A percentile compares a stretch with the other conserved stretches of the same genome.
phyloP scores from a whole-genome alignment of 768 basidiomycete genomes.

The Cystofilobasidium ferigula region DNA sequence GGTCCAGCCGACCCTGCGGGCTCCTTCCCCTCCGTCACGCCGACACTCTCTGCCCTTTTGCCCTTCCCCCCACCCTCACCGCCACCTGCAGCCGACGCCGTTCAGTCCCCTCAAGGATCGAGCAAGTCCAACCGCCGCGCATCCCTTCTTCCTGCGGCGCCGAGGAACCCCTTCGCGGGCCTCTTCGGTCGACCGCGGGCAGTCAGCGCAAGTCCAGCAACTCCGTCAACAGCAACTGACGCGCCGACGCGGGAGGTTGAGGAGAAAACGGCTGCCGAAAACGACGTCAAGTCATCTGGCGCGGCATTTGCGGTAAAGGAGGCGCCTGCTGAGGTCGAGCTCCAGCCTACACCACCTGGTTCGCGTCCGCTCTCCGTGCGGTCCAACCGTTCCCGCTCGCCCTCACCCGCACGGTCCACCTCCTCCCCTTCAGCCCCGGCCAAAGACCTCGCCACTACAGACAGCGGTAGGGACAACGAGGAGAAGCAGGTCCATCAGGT shows the following conservation, averaged over 20 bases:
- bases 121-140: slow-evolving; percentile 8
- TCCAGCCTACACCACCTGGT: slow-evolving; percentile 19
- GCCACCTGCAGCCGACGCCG: background rate
- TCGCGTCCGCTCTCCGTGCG: slow-evolving; percentile 28
- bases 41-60: slow-evolving; percentile 15
- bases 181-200: slow-evolving; percentile 49
- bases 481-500: slow-evolving; percentile 33
- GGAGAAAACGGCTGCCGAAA: slow-evolving; percentile 34
- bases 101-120: background rate
- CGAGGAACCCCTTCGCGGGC: slow-evolving; percentile 59
- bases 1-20: background rate
- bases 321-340: slow-evolving; percentile 38
- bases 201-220: slow-evolving; percentile 29
- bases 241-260: slow-evolving; percentile 1
- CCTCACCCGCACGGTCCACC: background rate
- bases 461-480: slow-evolving; percentile 10
- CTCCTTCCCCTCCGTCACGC: slow-evolving; percentile 38
- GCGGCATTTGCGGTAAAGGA: no score
- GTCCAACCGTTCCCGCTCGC: slow-evolving; percentile 26
- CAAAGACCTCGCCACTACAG: slow-evolving; percentile 23
- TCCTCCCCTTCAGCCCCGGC: slow-evolving; percentile 17
- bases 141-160: slow-evolving; percentile 21
- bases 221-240: slow-evolving; percentile 27
- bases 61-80: slow-evolving; percentile 39
- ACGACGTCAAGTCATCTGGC: slow-evolving; percentile 33